phyloP scores from a whole-genome alignment of 2,329 filamentous ascomycete genomes.

The Diaporthe nobilis region DNA sequence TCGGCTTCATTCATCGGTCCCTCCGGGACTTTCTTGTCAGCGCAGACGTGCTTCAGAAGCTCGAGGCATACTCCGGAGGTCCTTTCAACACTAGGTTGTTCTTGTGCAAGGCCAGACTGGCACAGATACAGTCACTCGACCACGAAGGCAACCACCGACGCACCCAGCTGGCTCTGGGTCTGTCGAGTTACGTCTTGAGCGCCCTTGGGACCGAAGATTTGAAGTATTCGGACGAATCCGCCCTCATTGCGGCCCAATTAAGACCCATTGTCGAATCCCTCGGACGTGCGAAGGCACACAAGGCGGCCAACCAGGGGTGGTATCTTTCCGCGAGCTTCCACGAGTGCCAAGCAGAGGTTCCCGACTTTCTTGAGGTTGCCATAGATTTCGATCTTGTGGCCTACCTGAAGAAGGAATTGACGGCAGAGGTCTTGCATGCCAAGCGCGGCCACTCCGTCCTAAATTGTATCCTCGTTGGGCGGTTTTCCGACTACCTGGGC shows the following conservation, averaged over 20 bases:
- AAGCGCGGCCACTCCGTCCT: background rate
- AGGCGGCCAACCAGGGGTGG: background rate
- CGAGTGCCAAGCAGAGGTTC: background rate
- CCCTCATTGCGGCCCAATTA: background rate
- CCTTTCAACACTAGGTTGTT: background rate
- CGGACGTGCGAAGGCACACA: background rate
- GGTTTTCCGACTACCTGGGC: background rate
- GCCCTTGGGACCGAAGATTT: background rate
- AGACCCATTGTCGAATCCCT: background rate
- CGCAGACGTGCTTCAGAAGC: background rate
- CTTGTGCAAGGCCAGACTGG: background rate
- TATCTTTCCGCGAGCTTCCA: background rate
- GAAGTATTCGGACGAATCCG: background rate
- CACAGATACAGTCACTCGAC: constrained; percentile 1
- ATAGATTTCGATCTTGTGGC: constrained; percentile 1
- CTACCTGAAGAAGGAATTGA: background rate
- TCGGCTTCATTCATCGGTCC: background rate
- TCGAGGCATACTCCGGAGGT: background rate
- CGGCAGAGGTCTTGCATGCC: background rate
- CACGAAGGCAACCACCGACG: background rate
- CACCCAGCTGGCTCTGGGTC: background rate
- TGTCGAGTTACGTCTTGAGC: background rate
- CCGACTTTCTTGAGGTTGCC: background rate
- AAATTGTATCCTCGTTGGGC: background rate
- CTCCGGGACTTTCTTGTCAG: background rate